Evolutionary conservation across 176 grass and related monocot genomes (phyloP), one percentile per base, ranked within the genome.

Genomic region (Oryza nivara): DNA sequence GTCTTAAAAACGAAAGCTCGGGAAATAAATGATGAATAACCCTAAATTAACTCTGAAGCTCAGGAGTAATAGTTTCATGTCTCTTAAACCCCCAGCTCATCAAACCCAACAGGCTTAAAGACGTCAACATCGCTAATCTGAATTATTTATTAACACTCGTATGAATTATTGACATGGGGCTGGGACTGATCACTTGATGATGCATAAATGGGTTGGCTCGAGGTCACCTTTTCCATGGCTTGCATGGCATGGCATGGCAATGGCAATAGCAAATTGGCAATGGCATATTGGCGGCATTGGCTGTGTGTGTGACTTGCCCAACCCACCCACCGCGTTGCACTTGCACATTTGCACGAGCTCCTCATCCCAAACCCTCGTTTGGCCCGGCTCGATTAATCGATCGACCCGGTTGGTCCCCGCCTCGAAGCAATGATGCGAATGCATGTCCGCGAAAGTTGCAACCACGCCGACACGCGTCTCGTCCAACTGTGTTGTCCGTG

Each of bases 181-280:
- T 61, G 17, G 3, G 25, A 73, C 4, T 73, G 80, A 12, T 70
- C 20, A 25, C 69, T 48, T 4, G 16, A 25, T 17, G 46, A 34
- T 54, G 46, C 14, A 19, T 51, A 4, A 52, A 75, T 75, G 44
- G 68, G 80, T 64, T 64, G 80, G 70, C 81, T 11, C 70, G 36
- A 25, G 25, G 81, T 67, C 71, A 75, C 20, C 26, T 19, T 75
- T 63, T 63, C 81, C 54, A 14, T 74, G 58, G 26, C 30, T 43
- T 30, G n/a, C 23, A 30, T 35, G 20, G 58, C 70, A 83, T 65
- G 56, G 52, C 72, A 14, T 60, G 56, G 20, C 58, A 61, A 2
- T 56, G 51, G 16, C 16, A 20, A 58, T 7, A 52, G 47, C 47
- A 48, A 48, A 43, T 43, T 49, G 14, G 47, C 47, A 49, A 49